phyloP scores from a whole-genome alignment of 2,329 filamentous ascomycete species.

The Diaporthe longicolla region DNA sequence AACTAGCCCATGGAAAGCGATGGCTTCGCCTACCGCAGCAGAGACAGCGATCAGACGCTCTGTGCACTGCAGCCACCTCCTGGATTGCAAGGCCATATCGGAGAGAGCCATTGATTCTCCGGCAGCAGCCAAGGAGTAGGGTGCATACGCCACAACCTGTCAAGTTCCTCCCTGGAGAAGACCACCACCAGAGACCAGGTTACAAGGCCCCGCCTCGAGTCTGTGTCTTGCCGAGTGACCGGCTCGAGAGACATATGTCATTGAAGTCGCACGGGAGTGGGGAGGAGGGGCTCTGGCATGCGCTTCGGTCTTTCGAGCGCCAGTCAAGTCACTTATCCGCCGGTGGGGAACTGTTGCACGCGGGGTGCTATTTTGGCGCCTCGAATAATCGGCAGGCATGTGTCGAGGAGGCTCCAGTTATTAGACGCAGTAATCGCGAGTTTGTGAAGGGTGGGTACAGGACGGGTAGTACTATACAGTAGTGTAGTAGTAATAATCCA shows the following conservation, averaged over 20 bases:
- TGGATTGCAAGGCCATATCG: constrained; percentile 21
- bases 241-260: background rate
- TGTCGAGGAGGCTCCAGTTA: constrained; percentile 34
- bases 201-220: too few species aligned
- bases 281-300: constrained; percentile 15
- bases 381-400: constrained; percentile 29
- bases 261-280: constrained; percentile 17
- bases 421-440: constrained; percentile 37
- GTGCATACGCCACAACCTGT: constrained; percentile 21
- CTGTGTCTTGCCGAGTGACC: background rate
- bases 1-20: constrained; percentile 25
- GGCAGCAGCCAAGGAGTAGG: background rate
- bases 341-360: constrained; percentile 22
- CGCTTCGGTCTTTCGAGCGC: constrained; percentile 4
- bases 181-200: background rate
- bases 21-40: constrained; percentile 37
- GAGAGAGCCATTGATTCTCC: constrained; percentile 15
- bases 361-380: constrained; percentile 38
- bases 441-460: constrained; percentile 26
- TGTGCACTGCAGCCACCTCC: constrained; percentile 15
- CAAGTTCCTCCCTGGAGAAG: background rate
- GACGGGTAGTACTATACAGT: constrained; percentile 9
- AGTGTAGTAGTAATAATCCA: background rate
- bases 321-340: constrained; percentile 7
- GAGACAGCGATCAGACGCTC: background rate